Base-by-base conservation (phyloP, 495 filamentous ascomycete genomes). In the Talaromyces liani region DNA sequence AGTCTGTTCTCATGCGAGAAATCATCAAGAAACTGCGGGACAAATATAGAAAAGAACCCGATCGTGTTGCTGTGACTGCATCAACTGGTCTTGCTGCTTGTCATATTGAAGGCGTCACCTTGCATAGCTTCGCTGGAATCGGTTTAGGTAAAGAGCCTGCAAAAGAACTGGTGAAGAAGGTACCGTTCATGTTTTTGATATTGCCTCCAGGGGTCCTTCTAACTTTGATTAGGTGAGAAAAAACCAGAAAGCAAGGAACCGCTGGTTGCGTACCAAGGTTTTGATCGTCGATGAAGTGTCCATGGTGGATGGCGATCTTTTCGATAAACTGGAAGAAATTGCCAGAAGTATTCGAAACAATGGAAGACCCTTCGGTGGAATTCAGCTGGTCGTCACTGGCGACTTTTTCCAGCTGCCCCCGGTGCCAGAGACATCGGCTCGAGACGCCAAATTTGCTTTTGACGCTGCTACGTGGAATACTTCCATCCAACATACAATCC, bases 331-430 rank as follows among this genome's bases (percentile, higher is more conserved):
- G 10, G 92, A 97, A 63, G 84, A 88, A 59, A 88, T 98, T 68
- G 93, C 91, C n/a, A 80, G 93, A 53, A 82, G 77, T 2, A 78
- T 88, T 7, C 84, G 91, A 54, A 96, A 92, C 68, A 97, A 96
- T 71, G 94, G 91, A 9, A 82, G 90, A 6, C 88, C 95, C 0
- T 98, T 97, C 77, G 94, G 94, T 59, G 94, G 95, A 6, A 98
- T 98, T 55, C 94, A 98, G 70, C 82, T 98, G 33, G 84, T 98
- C 49, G 90, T 98, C 56, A 98, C 95, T 0, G 94, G 94, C 3
- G 94, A 98, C 71, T 98, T 98, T 74, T 98, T 98, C 73, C 94
- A 98, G 74, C 73, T 98, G 14, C 94, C 94, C 4, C 94, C 94
- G 2, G 94, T 98, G 2, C 92, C 94, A 4, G 92, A 96, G 6